Evolutionary conservation across 768 basidiomycete species (phyloP), one percentile per base, ranked within the genome.

Genomic region (Rickenella mellea): DNA sequence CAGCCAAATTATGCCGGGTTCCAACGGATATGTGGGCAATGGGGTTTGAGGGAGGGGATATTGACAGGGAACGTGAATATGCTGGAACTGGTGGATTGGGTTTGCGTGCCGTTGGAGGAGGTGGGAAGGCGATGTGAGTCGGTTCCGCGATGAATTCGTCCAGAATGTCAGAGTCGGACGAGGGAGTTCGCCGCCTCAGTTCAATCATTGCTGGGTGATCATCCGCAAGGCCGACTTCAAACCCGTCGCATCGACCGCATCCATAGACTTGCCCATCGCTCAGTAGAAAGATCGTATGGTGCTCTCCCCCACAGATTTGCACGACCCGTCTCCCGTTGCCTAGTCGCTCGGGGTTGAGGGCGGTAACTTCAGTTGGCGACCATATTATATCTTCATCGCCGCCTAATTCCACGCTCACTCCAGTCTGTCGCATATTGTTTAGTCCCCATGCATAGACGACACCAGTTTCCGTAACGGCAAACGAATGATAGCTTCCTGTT

Each of bases 401-500:
- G 11, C 48, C 50, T 6, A 37, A 29, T 11, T 50, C 49, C 19
- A 27, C 27, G 6, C 43, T 43, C n/a, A 52, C 39, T 25, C 48
- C 49, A 4, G 51, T 50, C 40, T 50, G 49, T 17, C 35, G 66
- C 67, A 8, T 60, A 61, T 46, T 73, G 55, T 73, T 71, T 22
- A 67, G 52, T 2, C 71, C 71, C 71, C 71, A 73, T 9, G 63
- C 67, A 50, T 55, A 73, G 21, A 72, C 70, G n/a, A 45, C 48
- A 10, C 70, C 71, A 15, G 58, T 46, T 20, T 49, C 44, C 47
- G 65, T 55, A 31, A 72, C 59, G 0, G 71, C 70, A 53, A 72
- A 73, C 9, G 64, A 66, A 53, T 71, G 68, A 54, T 62, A 71
- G 11, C 52, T 53, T 4, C 71, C 70, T 1, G 66, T 55, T 6